Conservation (phyloP, 768 basidiomycete genomes). For the Tephrocybe sp. region DNA sequence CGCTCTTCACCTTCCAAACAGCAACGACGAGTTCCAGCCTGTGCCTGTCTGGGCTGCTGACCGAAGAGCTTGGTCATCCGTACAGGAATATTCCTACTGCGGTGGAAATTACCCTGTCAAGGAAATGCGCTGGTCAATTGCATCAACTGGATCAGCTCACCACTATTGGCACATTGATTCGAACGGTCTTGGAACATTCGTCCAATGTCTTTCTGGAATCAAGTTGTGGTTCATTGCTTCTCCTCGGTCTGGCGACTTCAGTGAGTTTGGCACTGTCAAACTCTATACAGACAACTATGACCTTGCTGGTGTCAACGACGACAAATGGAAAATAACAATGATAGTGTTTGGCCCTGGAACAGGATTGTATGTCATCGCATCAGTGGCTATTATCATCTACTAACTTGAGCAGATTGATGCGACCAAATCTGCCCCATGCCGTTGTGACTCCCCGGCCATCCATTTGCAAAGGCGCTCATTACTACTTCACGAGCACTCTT, state of each 20-base stretch:
- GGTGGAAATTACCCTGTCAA: background rate
- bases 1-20: background rate
- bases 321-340: conserved; percentile 1
- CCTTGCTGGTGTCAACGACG: background rate
- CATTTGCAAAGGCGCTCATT: conserved; percentile 23
- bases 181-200: background rate
- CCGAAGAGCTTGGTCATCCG: background rate
- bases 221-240: conserved; percentile 18
- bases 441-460: conserved; percentile 13
- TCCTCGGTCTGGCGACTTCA: background rate
- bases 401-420: conserved; percentile 18
- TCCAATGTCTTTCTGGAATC: conserved; percentile 2
- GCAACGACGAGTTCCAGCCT: background rate
- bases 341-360: conserved; percentile 5
- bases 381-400: background rate
- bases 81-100: background rate
- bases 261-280: background rate
- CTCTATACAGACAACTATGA: background rate
- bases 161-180: conserved; percentile 6
- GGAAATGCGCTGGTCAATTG: background rate
- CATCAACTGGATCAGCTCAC: background rate
- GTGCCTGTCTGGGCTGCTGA: background rate
- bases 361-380: conserved; percentile 4
- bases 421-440: too few relatives aligned
- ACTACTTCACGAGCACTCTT: conserved; percentile 15